These are phyloP conservation scores for Debaryomyces hansenii DNA, from an alignment of 805 yeast genomes.

Conservation along the genomic window DNA sequence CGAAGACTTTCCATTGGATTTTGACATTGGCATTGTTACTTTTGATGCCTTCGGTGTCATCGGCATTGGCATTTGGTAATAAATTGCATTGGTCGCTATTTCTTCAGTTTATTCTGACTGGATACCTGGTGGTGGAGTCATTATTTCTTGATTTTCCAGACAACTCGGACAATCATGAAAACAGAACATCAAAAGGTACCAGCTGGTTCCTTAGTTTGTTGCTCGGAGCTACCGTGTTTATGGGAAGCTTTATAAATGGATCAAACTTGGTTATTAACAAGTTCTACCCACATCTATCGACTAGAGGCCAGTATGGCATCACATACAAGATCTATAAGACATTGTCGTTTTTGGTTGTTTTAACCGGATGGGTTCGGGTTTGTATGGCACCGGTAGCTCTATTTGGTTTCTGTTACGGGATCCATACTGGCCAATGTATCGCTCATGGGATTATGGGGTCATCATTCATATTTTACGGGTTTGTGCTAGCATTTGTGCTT, in stretches of 20 bases:
- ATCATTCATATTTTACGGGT: constrained; percentile 80
- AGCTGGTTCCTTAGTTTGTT: constrained; percentile 59
- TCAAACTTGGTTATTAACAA: constrained; percentile 41
- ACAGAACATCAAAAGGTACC: constrained; percentile 65
- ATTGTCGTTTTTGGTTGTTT: constrained; percentile 45
- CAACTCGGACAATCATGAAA: constrained; percentile 59
- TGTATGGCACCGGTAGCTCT: constrained; percentile 81
- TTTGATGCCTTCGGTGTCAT: constrained; percentile 55
- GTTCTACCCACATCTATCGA: constrained; percentile 33
- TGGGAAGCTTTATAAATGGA: constrained; percentile 59
- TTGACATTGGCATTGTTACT: constrained; percentile 47
- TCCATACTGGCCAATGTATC: constrained; percentile 88
- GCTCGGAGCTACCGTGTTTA: constrained; percentile 47
- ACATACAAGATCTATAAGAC: constrained; percentile 37
- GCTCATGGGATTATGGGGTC: constrained; percentile 98
- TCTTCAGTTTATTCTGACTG: constrained; percentile 47
- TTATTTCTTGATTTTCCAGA: constrained; percentile 63
- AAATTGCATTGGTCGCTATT: constrained; percentile 43
- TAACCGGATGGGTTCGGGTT: constrained; percentile 76
- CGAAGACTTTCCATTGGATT: constrained; percentile 69
- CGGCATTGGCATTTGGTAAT: constrained; percentile 57
- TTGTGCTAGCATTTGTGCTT: constrained; percentile 63
- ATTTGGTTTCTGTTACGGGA: constrained; percentile 82
- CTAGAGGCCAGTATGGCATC: constrained; percentile 37
- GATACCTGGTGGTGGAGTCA: constrained; percentile 57